Base-by-base conservation (phyloP, 2,329 filamentous ascomycete species). In the Fragosphaeria purpurea region DNA sequence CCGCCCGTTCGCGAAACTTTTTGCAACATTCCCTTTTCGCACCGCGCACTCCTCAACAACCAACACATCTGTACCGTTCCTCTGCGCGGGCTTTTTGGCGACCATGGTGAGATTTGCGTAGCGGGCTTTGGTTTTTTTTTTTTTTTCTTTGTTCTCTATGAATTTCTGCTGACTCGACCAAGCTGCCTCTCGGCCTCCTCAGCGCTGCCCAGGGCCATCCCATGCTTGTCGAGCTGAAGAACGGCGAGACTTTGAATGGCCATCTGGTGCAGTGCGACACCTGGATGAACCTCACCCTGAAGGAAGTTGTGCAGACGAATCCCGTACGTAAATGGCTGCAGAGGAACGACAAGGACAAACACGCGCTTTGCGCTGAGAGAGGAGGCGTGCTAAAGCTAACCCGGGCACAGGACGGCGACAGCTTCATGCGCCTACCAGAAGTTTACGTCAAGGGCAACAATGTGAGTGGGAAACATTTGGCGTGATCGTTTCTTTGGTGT, bases 261-360 rank as follows among this genome's bases (percentile, higher is more conserved):
- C 89, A 96, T 64, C 76, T 98, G 53, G 86, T 96, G 67, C 88
- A 85, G 68, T 98, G 91, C 81, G 93, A 98, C 68, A 98, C 91
- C 46, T 98, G 93, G 89, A 98, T 98, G 93, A 98, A 98, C 72
- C 74, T 98, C 60, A 97, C 91, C 2, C 72, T 98, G 58, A 95
- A 93, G 69, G 93, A 97, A 68, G 94, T 98, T 30, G 88, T 97
- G 38, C 91, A 97, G 70, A 97, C 93, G 13, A 95, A 86, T 65
- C 83, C 91, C 31, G 82, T 85, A 69, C 47, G 75, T 59, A 6
- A 1, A 12, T 5, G 6, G 22, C 34, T 50, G 32, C 11, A 22
- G 5, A 31, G 3, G n/a, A 13, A n/a, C 13, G n/a, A 3, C 34
- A 5, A 37, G 35, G 35, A 37, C 35, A 37, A 37, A 37, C 35